phyloP scores from a whole-genome alignment of 352 stramenopile genomes.

The Pythium volutum region DNA sequence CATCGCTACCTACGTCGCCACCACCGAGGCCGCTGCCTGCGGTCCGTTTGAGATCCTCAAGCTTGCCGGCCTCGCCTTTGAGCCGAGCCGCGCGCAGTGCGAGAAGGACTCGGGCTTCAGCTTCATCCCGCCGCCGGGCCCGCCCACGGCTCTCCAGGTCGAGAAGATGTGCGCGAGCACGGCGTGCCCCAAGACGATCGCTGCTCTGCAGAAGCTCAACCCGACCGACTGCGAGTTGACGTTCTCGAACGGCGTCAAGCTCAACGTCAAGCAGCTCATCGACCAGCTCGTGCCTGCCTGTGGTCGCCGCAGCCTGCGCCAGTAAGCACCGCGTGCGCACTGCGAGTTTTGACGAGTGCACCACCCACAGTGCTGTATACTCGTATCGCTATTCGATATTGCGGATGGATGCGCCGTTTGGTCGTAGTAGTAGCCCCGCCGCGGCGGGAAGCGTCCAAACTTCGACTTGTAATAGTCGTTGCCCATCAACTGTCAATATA shows the following conservation, averaged over 20 bases:
- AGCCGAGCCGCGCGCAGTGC: slow-evolving; percentile 2
- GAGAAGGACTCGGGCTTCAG: slow-evolving; percentile 5
- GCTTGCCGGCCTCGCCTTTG: background rate
- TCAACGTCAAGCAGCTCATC: slow-evolving; percentile 47
- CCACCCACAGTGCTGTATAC: too few species aligned
- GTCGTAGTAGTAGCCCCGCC: too few species aligned
- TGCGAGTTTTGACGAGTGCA: too few species aligned
- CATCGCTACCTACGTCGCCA: slow-evolving; percentile 11
- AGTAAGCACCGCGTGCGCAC: background rate
- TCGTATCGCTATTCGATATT: too few species aligned
- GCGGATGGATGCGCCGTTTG: too few species aligned
- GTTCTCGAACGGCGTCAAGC: slow-evolving; percentile 35
- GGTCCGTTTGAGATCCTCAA: background rate
- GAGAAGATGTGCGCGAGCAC: slow-evolving; percentile 11
- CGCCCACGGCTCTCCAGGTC: background rate
- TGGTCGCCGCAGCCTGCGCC: slow-evolving; percentile 22
- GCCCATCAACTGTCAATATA: too few species aligned
- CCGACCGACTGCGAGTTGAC: slow-evolving; percentile 40
- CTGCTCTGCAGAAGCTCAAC: slow-evolving; percentile 28
- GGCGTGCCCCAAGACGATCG: slow-evolving; percentile 21
- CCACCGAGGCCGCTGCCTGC: slow-evolving; percentile 1
- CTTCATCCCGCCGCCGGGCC: slow-evolving; percentile 15
- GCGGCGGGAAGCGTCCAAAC: too few species aligned
- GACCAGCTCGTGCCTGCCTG: slow-evolving; percentile 40
- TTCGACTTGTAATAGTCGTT: too few species aligned